phyloP scores from a whole-genome alignment of 1,284 basidiomycete genomes.

The Rhodotorula sp. region DNA sequence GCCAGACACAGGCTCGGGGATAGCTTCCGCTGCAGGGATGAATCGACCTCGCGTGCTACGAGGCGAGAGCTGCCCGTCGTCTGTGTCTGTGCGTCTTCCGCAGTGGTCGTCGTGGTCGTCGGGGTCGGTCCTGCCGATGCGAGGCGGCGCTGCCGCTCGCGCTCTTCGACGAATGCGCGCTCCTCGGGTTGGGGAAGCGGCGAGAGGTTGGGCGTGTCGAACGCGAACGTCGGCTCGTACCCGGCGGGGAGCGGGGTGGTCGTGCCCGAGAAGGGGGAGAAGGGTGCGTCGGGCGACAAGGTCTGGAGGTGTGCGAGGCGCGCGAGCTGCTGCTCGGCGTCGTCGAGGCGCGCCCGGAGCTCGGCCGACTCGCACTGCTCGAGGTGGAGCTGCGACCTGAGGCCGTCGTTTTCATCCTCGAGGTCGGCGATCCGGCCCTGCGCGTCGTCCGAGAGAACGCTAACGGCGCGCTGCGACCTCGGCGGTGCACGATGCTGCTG shows the following conservation, averaged over 20 bases:
- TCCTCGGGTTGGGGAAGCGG: constrained; percentile 34
- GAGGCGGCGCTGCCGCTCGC: constrained; percentile 9
- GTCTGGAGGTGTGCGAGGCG: neutral
- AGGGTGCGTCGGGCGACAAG: neutral
- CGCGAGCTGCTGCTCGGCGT: constrained; percentile 18
- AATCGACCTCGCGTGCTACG: constrained; percentile 38
- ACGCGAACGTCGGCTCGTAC: constrained; percentile 35
- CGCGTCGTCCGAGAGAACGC: constrained; percentile 2
- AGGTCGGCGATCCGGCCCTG: constrained; percentile 21
- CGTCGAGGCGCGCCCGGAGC: constrained; percentile 27
- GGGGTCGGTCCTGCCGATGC: neutral
- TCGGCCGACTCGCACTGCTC: constrained; percentile 26
- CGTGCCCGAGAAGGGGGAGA: constrained; percentile 5
- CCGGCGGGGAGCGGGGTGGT: neutral
- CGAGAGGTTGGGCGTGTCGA: constrained; percentile 26
- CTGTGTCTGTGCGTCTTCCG: neutral
- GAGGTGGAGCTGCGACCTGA: constrained; percentile 31
- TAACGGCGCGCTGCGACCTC: constrained; percentile 3
- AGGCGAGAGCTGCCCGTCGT: constrained; percentile 33
- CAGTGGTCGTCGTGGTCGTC: neutral
- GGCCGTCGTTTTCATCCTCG: constrained; percentile 37
- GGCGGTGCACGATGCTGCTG: neutral
- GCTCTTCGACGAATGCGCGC: constrained; percentile 21
- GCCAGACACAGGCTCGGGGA: constrained; percentile 1
- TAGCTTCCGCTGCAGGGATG: constrained; percentile 38